phyloP scores from a whole-genome alignment of 208 protist genomes.

The Willaertia magna region DNA sequence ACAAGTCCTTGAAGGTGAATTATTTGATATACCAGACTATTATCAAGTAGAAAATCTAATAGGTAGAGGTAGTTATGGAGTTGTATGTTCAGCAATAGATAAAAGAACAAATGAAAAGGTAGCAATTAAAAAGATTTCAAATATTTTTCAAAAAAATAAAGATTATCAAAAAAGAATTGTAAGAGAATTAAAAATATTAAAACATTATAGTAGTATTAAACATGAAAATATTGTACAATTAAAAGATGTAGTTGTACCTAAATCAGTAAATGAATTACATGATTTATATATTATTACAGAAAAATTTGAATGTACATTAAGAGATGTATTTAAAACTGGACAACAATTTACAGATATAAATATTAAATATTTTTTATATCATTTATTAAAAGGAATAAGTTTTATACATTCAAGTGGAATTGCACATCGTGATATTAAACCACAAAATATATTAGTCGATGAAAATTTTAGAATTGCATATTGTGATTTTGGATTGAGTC shows the following conservation, averaged over 20 bases:
- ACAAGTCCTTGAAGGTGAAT: not conserved
- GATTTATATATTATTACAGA: conserved; percentile 46
- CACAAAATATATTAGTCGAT: conserved; percentile 78
- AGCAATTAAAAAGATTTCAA: not conserved
- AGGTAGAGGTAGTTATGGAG: conserved; percentile 66
- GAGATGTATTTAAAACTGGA: conserved; percentile 13
- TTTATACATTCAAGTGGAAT: conserved; percentile 47
- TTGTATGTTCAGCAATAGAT: conserved; percentile 34
- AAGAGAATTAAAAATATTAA: not conserved
- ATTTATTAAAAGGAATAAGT: conserved; percentile 47
- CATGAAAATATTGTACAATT: conserved; percentile 10
- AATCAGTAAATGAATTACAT: conserved; percentile 15
- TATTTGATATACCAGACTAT: conserved; percentile 22
- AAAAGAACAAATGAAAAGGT: not conserved
- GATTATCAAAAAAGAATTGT: not conserved
- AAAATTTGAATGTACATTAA: conserved; percentile 37
- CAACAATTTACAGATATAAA: conserved; percentile 35
- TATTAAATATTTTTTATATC: conserved; percentile 49
- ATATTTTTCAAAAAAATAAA: not conserved
- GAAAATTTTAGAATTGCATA: conserved; percentile 72
- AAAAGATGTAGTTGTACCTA: not conserved
- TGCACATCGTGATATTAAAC: conserved; percentile 61
- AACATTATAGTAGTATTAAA: conserved; percentile 8
- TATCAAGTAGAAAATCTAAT: conserved; percentile 72
- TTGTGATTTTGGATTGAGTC: conserved; percentile 75